A percentile compares a stretch with the other conserved stretches of the same genome.
Evolutionary conservation across 202 grass and related monocot species (phyloP).

Genomic region (Musa balbisiana): DNA sequence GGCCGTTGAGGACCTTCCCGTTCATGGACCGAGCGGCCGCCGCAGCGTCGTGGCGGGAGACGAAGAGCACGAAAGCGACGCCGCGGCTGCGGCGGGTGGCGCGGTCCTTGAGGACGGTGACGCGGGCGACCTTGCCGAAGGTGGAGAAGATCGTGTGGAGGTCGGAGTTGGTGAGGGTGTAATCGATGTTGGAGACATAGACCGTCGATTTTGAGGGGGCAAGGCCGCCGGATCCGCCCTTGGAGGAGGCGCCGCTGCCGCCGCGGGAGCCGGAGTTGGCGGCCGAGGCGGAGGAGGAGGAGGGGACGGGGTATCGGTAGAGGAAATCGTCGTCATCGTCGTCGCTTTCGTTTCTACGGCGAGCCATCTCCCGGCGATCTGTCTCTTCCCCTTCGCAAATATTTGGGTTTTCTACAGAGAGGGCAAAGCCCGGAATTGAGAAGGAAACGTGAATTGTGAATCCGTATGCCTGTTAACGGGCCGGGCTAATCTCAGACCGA

Average conservation of each 20-base stretch:
- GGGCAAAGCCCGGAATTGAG: too few species aligned
- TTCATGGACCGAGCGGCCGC: constrained; percentile 57
- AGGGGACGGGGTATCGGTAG: constrained; percentile 66
- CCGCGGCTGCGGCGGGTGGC: constrained; percentile 58
- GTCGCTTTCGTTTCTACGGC: constrained; percentile 44
- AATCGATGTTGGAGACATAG: constrained; percentile 85
- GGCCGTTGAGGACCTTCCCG: constrained; percentile 86
- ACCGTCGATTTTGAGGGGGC: constrained; percentile 93
- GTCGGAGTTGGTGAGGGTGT: constrained; percentile 91
- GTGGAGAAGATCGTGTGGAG: constrained; percentile 91
- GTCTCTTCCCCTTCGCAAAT: too few species aligned
- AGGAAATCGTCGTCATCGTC: constrained; percentile 69
- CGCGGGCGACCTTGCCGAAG: constrained; percentile 85
- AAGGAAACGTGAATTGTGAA: too few species aligned
- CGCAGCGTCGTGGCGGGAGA: constrained; percentile 60
- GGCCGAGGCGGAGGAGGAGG: constrained; percentile 2
- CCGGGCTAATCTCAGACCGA: too few species aligned
- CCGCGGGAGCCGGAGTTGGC: not conserved
- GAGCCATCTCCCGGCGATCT: constrained; percentile 18
- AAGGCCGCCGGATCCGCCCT: constrained; percentile 65
- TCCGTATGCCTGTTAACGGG: too few species aligned
- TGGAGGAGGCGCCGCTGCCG: constrained; percentile 1
- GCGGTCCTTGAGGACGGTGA: constrained; percentile 86
- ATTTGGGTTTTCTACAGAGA: too few species aligned
- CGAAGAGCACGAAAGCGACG: constrained; percentile 81